Evolutionary conservation across 805 yeast genomes (phyloP).

Genomic region (Starmerella cellae): DNA sequence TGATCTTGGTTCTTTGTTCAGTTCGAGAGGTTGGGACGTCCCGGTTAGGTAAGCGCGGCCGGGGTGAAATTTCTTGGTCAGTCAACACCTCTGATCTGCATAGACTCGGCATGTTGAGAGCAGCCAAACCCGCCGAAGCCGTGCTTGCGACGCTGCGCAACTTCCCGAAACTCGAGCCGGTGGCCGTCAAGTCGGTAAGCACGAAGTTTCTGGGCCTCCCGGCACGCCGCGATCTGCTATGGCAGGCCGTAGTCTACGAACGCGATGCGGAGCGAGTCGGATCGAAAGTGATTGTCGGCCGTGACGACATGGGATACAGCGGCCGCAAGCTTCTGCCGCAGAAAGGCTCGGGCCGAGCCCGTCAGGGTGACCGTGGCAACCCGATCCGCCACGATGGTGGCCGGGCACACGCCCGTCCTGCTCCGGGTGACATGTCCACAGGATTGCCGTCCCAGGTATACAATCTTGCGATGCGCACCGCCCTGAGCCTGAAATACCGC

Average conservation of each 20-base stretch:
- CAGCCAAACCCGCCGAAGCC: slow-evolving; percentile 42
- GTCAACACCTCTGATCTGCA: no score
- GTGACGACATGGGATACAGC: slow-evolving; percentile 75
- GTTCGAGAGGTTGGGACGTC: no score
- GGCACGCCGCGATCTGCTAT: slow-evolving; percentile 76
- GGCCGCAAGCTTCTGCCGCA: slow-evolving; percentile 73
- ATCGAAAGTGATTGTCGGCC: slow-evolving; percentile 71
- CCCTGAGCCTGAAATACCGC: slow-evolving; percentile 68
- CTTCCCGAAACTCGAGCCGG: slow-evolving; percentile 88
- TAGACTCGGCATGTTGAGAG: slow-evolving; percentile 12
- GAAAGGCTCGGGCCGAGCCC: slow-evolving; percentile 89
- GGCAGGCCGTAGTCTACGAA: slow-evolving; percentile 91
- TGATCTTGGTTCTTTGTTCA: no score
- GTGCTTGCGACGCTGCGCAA: slow-evolving; percentile 65
- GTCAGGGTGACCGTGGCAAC: slow-evolving; percentile 91
- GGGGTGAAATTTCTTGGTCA: no score
- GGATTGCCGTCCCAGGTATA: slow-evolving; percentile 62
- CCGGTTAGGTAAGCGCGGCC: no score
- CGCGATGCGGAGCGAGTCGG: slow-evolving; percentile 84
- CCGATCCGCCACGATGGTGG: slow-evolving; percentile 87
- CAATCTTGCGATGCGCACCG: slow-evolving; percentile 62
- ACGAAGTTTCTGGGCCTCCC: slow-evolving; percentile 57
- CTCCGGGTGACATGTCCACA: slow-evolving; percentile 81
- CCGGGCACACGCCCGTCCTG: slow-evolving; percentile 74
- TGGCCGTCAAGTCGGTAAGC: slow-evolving; percentile 61